Evolutionary conservation across 805 yeast species (phyloP), one percentile per base, ranked within the genome.

Genomic region (Spathaspora boniae): DNA sequence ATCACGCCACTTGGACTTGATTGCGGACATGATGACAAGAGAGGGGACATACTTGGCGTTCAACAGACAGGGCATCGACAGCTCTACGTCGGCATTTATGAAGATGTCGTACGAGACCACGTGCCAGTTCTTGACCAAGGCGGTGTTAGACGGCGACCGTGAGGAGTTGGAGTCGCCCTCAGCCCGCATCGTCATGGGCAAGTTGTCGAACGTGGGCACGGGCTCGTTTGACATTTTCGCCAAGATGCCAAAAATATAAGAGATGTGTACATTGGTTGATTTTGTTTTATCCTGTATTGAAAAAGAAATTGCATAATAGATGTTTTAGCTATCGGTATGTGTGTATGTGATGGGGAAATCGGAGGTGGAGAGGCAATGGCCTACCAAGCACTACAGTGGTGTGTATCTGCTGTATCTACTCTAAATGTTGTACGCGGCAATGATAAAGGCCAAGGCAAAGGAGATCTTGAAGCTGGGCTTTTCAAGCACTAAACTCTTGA

Each of bases 41-140:
- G 98, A 93, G 65, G 99, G 99, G 54, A 78, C 94, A 2, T 93
- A 89, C 58, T 68, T 91, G 57, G 96, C 99, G 17, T 93, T 93
- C 73, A 89, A 87, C 65, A 86, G 99, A 73, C 96, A 87, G 68
- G 99, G 99, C 62, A 89, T 94, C 58, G 98, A 93, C 60, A 76
- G 95, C 1, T 78, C 93, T 9, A 88, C 97, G 2, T 89, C 98
- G 6, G 85, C 98, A 12, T 86, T 93, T 71, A 83, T 87, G 89
- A 93, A 93, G 72, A 93, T 93, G 99, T 87, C 96, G 38, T 93
- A 88, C 63, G 99, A 93, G 68, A 93, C 98, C 29, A 93, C 99
- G 1, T 88, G 96, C 70, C 95, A 86, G 64, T 93, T 93, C 74
- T 74, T 93, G 59, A 93, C 97, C 34, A 87, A 88, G 70, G 96